Evolutionary conservation across 2,329 filamentous ascomycete genomes (phyloP).

Genomic region (Cladosporium colombiae): DNA sequence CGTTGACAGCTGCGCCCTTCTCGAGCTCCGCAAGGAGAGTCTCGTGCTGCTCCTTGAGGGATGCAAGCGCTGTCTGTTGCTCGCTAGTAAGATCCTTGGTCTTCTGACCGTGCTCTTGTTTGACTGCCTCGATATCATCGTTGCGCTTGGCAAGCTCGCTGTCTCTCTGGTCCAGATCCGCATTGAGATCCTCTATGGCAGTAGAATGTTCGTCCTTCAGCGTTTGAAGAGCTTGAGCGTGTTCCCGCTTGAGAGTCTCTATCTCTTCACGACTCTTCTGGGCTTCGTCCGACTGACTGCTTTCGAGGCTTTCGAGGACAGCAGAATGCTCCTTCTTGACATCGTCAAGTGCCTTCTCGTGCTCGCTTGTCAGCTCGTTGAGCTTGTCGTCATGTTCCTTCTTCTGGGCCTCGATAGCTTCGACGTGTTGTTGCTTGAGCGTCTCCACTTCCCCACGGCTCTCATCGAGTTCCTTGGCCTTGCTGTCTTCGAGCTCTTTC

Average conservation of each 20-base stretch:
- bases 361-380: background rate
- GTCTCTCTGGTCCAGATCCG: constrained; percentile 16
- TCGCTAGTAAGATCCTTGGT: background rate
- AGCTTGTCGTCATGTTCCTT: constrained; percentile 17
- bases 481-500: background rate
- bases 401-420: constrained; percentile 14
- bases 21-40: background rate
- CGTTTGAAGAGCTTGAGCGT: constrained; percentile 16
- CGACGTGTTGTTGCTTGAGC: constrained; percentile 18
- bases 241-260: constrained; percentile 14
- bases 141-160: constrained; percentile 9
- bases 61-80: constrained; percentile 19
- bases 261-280: constrained; percentile 6
- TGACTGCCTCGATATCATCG: background rate
- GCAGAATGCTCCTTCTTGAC: constrained; percentile 27
- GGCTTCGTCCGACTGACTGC: constrained; percentile 8
- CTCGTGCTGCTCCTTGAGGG: constrained; percentile 13
- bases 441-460: constrained; percentile 8
- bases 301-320: constrained; percentile 9
- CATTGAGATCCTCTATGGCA: constrained; percentile 20
- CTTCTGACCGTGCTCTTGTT: background rate
- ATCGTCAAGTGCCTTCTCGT: constrained; percentile 20
- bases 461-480: background rate
- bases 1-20: background rate
- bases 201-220: constrained; percentile 20